Base-by-base conservation (phyloP, 768 basidiomycete genomes). In the Tephrocybe sp. region DNA sequence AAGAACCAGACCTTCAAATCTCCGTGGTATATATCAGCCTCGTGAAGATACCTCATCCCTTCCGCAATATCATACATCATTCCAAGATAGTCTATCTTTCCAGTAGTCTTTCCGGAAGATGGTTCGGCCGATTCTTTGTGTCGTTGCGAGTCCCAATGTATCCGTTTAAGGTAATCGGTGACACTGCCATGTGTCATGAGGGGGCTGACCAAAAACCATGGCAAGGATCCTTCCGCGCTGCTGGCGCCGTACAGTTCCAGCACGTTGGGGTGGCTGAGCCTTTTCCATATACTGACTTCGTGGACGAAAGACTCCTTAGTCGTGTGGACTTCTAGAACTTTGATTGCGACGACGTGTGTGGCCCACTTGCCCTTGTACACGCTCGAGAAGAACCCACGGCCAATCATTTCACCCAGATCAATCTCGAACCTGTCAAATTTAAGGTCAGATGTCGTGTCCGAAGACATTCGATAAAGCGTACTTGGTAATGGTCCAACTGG, bases 161-260 rank as follows among this genome's bases (percentile, higher is more conserved):
- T 41, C 60, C 49, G 60, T 58, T 76, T 76, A 50, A 91, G 66
- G 58, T 76, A 86, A 47, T 72, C 72, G 11, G 78, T 75, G 21
- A 92, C 66, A 57, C 78, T 83, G 6, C 88, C 87, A 33, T 86
- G 74, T 54, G 77, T 69, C 68, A 81, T 74, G 63, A 86, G 88
- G n/a, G 87, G 86, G 61, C 83, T 86, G 52, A 93, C 88, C 38
- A 87, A 75, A 70, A 87, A 89, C 83, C 84, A 91, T 4, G 87
- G 89, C 11, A 84, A 79, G 33, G 84, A 81, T 18, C 80, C 78
- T 7, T 74, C 73, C 0, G 86, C 74, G 56, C 84, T 86, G 20
- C 86, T 88, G 6, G 91, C 91, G 2, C 91, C 91, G 48, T 81
- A 84, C 20, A 93, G 73, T 53, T 80, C 77, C 39, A 92, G 72